Conservation (phyloP, 345 rosid species). For the Mangifera indica region DNA sequence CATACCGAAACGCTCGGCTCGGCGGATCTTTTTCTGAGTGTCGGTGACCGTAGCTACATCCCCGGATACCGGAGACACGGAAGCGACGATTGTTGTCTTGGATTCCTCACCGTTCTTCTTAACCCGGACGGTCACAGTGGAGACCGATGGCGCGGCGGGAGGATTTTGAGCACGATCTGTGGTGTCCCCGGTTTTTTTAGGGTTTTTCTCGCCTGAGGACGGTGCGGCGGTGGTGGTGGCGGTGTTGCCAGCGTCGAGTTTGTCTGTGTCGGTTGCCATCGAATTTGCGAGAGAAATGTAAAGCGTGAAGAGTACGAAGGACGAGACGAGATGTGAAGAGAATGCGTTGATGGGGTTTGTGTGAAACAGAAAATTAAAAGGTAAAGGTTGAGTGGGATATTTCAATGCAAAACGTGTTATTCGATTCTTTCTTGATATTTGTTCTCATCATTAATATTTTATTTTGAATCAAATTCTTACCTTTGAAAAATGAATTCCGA, state of each 20-base stretch:
- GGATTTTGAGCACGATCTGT: constrained; percentile 35
- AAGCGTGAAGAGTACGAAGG: constrained; percentile 13
- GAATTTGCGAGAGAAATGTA: not conserved
- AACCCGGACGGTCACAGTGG: constrained; percentile 18
- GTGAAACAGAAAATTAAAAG: not conserved
- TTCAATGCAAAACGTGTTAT: not conserved
- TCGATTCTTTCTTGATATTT: not conserved
- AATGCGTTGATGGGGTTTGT: not conserved
- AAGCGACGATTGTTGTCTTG: constrained; percentile 21
- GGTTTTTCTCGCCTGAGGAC: constrained; percentile 30
- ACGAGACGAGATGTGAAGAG: no score
- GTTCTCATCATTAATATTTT: not conserved
- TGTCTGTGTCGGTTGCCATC: constrained; percentile 46
- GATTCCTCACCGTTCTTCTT: constrained; percentile 35
- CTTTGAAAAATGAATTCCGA: no score
- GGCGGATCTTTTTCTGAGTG: constrained; percentile 74
- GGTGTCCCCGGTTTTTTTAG: constrained; percentile 40
- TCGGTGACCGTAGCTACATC: constrained; percentile 43
- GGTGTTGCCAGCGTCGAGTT: constrained; percentile 24
- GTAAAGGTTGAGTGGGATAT: not conserved
- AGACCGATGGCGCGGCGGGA: constrained; percentile 19
- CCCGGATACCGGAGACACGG: constrained; percentile 27
- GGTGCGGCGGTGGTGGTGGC: constrained; percentile 14
- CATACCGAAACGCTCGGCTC: constrained; percentile 93
- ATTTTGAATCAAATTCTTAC: no score